A percentile compares a stretch with the other conserved stretches of the same genome.
These are phyloP conservation scores for Stylonectria norvegica DNA, from an alignment of 2,329 filamentous ascomycete species.

Conservation along the genomic window DNA sequence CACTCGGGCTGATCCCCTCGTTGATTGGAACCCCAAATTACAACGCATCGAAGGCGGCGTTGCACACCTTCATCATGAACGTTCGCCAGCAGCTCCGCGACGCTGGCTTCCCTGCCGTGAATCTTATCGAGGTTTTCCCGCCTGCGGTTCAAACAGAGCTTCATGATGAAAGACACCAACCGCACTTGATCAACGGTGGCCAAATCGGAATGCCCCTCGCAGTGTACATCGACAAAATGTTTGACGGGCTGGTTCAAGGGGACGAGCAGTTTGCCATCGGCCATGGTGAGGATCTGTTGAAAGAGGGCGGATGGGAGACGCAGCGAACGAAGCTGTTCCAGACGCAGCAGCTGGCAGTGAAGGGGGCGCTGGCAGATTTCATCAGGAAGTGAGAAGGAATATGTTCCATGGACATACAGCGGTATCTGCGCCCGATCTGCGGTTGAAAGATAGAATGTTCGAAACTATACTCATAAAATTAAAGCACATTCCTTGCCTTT, in stretches of 20 bases:
- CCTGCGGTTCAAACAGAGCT: slow-evolving; percentile 30
- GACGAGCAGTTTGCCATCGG: slow-evolving; percentile 26
- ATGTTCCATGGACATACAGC: too few species aligned
- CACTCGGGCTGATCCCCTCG: slow-evolving; percentile 18
- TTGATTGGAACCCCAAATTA: slow-evolving; percentile 27
- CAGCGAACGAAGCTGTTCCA: slow-evolving; percentile 18
- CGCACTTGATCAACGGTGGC: slow-evolving; percentile 24
- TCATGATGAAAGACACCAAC: slow-evolving; percentile 25
- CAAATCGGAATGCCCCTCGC: slow-evolving; percentile 36
- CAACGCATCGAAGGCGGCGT: slow-evolving; percentile 26
- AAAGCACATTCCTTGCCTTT: too few species aligned
- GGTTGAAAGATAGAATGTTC: too few species aligned
- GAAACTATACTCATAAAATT: too few species aligned
- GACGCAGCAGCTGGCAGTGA: slow-evolving; percentile 6
- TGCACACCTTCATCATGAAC: slow-evolving; percentile 26
- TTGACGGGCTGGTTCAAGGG: slow-evolving; percentile 17
- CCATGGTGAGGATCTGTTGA: slow-evolving; percentile 17
- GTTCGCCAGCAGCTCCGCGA: slow-evolving; percentile 20
- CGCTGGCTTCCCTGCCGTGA: slow-evolving; percentile 8
- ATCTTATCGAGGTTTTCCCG: slow-evolving; percentile 28
- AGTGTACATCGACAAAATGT: slow-evolving; percentile 41
- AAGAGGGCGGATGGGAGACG: slow-evolving; percentile 24
- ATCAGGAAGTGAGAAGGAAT: slow-evolving; percentile 14
- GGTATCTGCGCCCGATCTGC: too few species aligned
- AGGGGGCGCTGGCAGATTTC: slow-evolving; percentile 8